phyloP scores from a whole-genome alignment of 2,329 filamentous ascomycete genomes.

The Apiospora hydei region DNA sequence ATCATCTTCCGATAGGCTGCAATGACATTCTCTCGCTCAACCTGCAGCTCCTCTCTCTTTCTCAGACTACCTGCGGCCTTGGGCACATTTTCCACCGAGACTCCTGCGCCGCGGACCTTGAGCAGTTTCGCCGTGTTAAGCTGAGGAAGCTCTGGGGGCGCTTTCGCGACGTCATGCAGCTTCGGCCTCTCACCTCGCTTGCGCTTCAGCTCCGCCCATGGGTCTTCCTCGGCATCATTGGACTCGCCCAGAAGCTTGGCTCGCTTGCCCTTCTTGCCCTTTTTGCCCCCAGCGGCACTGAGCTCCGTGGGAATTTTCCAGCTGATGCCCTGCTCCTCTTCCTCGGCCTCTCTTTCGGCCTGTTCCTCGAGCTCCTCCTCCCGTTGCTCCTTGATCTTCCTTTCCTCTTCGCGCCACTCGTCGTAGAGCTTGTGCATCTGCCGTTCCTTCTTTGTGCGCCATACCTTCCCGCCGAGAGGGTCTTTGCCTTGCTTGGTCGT shows the following conservation, averaged over 20 bases:
- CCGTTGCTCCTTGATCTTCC: conserved; percentile 66
- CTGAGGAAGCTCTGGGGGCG: conserved; percentile 76
- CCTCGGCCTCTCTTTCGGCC: conserved; percentile 68
- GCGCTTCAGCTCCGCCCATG: conserved; percentile 77
- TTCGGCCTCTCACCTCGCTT: conserved; percentile 65
- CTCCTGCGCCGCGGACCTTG: conserved; percentile 68
- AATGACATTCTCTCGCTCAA: conserved; percentile 73
- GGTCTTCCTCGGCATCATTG: conserved; percentile 68
- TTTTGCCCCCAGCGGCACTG: conserved; percentile 48
- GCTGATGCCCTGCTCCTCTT: conserved; percentile 59
- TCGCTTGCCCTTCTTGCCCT: conserved; percentile 51
- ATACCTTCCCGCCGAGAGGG: conserved; percentile 69
- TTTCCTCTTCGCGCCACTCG: conserved; percentile 75
- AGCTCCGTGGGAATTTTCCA: conserved; percentile 57
- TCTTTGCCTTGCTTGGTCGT: conserved; percentile 67
- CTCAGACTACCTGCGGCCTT: conserved; percentile 74
- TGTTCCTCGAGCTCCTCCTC: conserved; percentile 72
- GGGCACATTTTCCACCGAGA: conserved; percentile 74
- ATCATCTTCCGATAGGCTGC: conserved; percentile 77
- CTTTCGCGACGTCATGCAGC: conserved; percentile 70
- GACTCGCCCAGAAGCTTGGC: conserved; percentile 49
- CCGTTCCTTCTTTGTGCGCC: conserved; percentile 83
- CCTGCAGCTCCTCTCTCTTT: conserved; percentile 75
- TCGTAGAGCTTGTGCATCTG: conserved; percentile 82
- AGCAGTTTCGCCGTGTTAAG: conserved; percentile 68